Percentiles rank a stretch among this genome's conserved stretches.
Evolutionary conservation across 2,329 filamentous ascomycete genomes (phyloP).

Genomic region (Alternaria conjuncta): DNA sequence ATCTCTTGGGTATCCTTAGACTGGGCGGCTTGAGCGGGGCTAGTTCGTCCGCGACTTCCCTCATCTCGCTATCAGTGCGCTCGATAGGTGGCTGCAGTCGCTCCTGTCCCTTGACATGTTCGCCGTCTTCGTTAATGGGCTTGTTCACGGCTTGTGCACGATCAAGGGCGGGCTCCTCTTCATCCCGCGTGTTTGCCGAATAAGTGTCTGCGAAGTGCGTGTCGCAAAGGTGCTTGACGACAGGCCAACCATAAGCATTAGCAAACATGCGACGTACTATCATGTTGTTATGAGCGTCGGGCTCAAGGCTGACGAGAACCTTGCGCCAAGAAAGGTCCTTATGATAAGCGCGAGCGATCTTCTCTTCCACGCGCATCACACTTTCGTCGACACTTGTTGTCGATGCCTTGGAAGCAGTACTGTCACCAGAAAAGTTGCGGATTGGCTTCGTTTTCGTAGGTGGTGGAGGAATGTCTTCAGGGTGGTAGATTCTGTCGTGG

Average conservation of each 20-base stretch:
- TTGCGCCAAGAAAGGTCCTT: constrained; percentile 93
- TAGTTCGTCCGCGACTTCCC: constrained; percentile 55
- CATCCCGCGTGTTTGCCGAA: constrained; percentile 69
- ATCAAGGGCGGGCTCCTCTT: constrained; percentile 70
- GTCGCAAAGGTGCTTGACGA: constrained; percentile 92
- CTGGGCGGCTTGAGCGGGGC: constrained; percentile 38
- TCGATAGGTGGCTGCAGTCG: constrained; percentile 44
- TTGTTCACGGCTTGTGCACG: constrained; percentile 67
- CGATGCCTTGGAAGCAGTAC: constrained; percentile 31
- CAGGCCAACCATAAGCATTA: constrained; percentile 97
- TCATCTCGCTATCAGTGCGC: constrained; percentile 56
- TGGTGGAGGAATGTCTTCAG: constrained; percentile 86
- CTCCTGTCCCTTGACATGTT: constrained; percentile 65
- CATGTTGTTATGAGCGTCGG: constrained; percentile 98
- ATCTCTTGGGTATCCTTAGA: constrained; percentile 27
- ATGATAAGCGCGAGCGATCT: constrained; percentile 96
- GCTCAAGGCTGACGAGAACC: constrained; percentile 91
- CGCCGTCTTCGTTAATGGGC: constrained; percentile 67
- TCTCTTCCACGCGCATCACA: constrained; percentile 92
- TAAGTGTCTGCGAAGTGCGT: constrained; percentile 87
- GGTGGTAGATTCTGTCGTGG: constrained; percentile 94
- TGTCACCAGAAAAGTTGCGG: constrained; percentile 49
- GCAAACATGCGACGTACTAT: constrained; percentile 95
- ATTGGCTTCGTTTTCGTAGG: constrained; percentile 56
- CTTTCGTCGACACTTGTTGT: constrained; percentile 54